Evolutionary conservation across 345 rosid genomes (phyloP).

Genomic region (Linum trigynum): DNA sequence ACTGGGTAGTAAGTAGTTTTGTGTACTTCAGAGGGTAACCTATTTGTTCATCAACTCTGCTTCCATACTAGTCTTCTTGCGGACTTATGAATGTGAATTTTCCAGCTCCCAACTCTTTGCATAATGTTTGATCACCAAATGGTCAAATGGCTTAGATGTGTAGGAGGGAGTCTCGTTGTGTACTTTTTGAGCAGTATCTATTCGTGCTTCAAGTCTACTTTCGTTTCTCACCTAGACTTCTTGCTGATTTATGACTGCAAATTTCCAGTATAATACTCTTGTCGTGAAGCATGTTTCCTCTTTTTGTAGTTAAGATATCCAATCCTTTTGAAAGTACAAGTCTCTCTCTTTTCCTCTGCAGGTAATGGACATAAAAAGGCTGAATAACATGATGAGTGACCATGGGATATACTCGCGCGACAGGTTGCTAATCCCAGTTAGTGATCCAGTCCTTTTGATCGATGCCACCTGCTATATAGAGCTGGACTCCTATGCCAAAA

Average conservation of each 20-base stretch:
- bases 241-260: neutral
- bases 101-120: too few relatives aligned
- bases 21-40: too few relatives aligned
- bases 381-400: constrained; percentile 76
- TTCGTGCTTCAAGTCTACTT: too few relatives aligned
- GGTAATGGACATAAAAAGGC: constrained; percentile 72
- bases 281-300: neutral
- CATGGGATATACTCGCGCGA: constrained; percentile 38
- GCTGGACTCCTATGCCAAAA: constrained; percentile 55
- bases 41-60: too few relatives aligned
- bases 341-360: constrained; percentile 16
- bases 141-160: too few relatives aligned
- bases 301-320: neutral
- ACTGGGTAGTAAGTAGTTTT: too few relatives aligned
- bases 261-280: neutral
- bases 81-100: too few relatives aligned
- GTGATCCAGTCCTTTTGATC: constrained; percentile 48
- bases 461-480: constrained; percentile 69
- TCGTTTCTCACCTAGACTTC: too few relatives aligned
- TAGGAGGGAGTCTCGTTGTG: too few relatives aligned
- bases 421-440: constrained; percentile 71
- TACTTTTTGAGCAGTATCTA: too few relatives aligned
- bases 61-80: too few relatives aligned
- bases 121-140: too few relatives aligned
- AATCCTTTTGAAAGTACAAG: neutral